Conservation (phyloP, 2,329 filamentous ascomycete species). For the Xylariaceae sp. region DNA sequence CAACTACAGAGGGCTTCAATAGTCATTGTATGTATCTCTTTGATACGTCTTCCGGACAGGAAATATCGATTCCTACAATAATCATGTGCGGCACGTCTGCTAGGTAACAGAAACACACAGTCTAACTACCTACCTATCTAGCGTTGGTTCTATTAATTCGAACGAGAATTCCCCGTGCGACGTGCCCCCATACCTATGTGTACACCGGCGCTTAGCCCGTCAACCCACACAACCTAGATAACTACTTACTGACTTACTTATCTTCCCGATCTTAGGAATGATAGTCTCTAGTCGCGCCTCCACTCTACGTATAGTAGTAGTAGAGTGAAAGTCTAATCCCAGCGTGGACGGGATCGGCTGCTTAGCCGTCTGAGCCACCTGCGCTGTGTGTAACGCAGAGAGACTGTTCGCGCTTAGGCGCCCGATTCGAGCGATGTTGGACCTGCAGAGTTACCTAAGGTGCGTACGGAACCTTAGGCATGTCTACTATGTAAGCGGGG, state of each 20-base stretch:
- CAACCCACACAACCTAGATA: background rate
- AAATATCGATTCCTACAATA: no score
- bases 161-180: background rate
- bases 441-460: conserved; percentile 4
- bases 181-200: background rate
- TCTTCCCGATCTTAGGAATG: background rate
- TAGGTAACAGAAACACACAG: no score
- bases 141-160: no score
- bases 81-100: no score
- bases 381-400: conserved; percentile 12
- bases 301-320: background rate
- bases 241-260: no score
- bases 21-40: no score
- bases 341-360: conserved; percentile 9
- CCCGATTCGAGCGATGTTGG: conserved; percentile 1
- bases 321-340: background rate
- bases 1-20: no score
- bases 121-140: no score
- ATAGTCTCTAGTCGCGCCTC: background rate
- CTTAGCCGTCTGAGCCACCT: conserved; percentile 19
- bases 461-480: conserved; percentile 12
- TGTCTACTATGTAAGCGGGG: conserved; percentile 9
- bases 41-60: no score
- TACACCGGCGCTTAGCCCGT: background rate
- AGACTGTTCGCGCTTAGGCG: conserved; percentile 14